phyloP scores from a whole-genome alignment of 805 yeast genomes.

The Teunomyces atbi region DNA sequence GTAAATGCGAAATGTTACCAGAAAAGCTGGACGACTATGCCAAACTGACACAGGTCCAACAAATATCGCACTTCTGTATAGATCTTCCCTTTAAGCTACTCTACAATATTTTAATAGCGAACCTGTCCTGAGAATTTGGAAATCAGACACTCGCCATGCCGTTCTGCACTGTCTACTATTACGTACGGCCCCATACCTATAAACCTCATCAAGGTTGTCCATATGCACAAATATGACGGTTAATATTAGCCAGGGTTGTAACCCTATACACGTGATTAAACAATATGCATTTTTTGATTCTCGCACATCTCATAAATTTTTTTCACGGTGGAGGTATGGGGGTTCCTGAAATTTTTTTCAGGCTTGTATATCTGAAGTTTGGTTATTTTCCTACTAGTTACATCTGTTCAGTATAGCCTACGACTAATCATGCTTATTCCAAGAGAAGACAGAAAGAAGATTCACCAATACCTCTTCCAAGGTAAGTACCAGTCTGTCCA shows the following conservation, averaged over 20 bases:
- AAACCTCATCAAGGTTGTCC: no score
- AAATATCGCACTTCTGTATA: not conserved
- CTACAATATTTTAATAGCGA: not conserved
- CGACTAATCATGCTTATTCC: constrained; percentile 84
- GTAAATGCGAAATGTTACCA: constrained; percentile 48
- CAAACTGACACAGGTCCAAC: constrained; percentile 7
- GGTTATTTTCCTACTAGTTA: constrained; percentile 4
- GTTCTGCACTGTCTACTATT: no score
- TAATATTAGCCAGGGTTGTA: not conserved
- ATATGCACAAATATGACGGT: no score
- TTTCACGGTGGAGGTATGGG: not conserved
- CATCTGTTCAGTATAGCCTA: constrained; percentile 5
- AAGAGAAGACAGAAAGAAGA: constrained; percentile 99
- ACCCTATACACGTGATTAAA: constrained; percentile 2
- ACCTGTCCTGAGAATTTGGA: no score
- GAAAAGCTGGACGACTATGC: constrained; percentile 30
- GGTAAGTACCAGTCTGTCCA: constrained; percentile 56
- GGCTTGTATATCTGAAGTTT: constrained; percentile 1
- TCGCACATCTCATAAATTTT: not conserved
- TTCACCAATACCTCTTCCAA: constrained; percentile 98
- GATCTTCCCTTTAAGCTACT: not conserved
- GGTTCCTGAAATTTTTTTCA: constrained; percentile 2
- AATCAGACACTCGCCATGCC: no score
- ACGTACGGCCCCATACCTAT: no score
- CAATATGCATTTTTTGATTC: not conserved